Evolutionary conservation across 2,329 filamentous ascomycete species (phyloP).

Genomic region (Fusarium praegraminearum): DNA sequence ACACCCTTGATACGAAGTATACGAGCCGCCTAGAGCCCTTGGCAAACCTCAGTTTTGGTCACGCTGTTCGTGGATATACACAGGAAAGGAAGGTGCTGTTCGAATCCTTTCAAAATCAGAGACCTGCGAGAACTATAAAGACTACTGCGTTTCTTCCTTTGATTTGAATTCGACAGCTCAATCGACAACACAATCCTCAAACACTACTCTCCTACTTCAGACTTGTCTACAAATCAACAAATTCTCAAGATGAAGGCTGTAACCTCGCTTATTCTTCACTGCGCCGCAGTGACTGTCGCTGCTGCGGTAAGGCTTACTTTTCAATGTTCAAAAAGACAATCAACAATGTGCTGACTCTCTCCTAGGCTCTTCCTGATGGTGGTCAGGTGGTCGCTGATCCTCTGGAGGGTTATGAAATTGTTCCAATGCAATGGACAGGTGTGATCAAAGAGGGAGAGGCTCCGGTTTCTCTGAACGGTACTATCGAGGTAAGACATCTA

Average conservation of each 20-base stretch:
- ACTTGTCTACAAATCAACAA: background rate
- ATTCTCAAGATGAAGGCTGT: background rate
- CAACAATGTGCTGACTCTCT: rapidly evolving
- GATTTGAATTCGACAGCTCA: background rate
- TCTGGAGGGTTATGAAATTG: background rate
- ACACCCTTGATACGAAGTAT: background rate
- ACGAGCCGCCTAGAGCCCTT: background rate
- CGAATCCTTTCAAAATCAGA: too few relatives aligned
- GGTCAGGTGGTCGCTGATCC: background rate
- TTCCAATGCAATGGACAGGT: background rate
- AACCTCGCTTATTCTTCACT: background rate
- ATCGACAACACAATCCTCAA: background rate
- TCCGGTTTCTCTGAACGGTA: background rate
- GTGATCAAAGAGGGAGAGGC: background rate
- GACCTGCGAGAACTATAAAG: background rate
- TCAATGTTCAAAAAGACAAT: background rate
- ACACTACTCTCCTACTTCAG: background rate
- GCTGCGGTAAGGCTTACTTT: background rate
- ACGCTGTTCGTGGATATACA: background rate
- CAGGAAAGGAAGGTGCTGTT: background rate
- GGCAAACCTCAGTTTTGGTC: background rate
- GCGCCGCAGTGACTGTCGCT: background rate
- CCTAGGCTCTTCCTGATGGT: background rate
- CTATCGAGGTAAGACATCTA: background rate
- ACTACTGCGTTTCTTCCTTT: background rate